Evolutionary conservation across 2,329 filamentous ascomycete genomes (phyloP).

Genomic region (Penicillium glabrum): DNA sequence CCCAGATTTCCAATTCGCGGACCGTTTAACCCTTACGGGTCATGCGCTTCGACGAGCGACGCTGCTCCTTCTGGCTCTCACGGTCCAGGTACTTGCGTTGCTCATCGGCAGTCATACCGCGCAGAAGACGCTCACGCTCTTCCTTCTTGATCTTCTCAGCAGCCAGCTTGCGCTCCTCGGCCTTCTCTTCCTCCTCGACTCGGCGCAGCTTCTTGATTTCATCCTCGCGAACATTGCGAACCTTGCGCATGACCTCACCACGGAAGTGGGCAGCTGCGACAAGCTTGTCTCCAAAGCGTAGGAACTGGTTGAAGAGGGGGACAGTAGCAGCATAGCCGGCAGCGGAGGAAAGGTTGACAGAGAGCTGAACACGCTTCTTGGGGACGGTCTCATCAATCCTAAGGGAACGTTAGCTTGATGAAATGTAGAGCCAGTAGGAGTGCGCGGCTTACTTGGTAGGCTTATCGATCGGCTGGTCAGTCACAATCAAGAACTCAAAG

Average conservation of each 20-base stretch:
- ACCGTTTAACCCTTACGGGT: constrained; percentile 49
- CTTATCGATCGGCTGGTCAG: constrained; percentile 85
- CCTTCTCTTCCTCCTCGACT: constrained; percentile 69
- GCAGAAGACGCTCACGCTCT: constrained; percentile 82
- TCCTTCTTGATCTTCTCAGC: constrained; percentile 72
- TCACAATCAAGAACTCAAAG: constrained; percentile 84
- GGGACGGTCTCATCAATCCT: constrained; percentile 81
- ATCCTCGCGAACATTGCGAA: constrained; percentile 76
- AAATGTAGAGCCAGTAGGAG: background rate
- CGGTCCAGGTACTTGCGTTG: constrained; percentile 84
- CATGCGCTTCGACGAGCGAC: constrained; percentile 63
- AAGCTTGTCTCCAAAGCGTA: constrained; percentile 81
- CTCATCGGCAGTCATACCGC: constrained; percentile 73
- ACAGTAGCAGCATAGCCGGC: constrained; percentile 65
- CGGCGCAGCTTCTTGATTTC: constrained; percentile 78
- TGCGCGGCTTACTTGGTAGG: constrained; percentile 69
- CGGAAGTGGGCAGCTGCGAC: constrained; percentile 80
- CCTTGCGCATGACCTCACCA: constrained; percentile 82
- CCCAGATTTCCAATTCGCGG: constrained; percentile 1
- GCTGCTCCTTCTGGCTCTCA: constrained; percentile 72
- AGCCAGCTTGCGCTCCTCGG: constrained; percentile 57
- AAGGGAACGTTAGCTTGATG: background rate
- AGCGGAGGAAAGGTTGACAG: constrained; percentile 60
- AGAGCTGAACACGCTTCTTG: constrained; percentile 83
- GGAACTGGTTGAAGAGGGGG: constrained; percentile 76